A percentile compares a stretch with the other conserved stretches of the same genome.
phyloP scores from a whole-genome alignment of 805 yeast genomes.

The Wickerhamomyces sydowiorum region DNA sequence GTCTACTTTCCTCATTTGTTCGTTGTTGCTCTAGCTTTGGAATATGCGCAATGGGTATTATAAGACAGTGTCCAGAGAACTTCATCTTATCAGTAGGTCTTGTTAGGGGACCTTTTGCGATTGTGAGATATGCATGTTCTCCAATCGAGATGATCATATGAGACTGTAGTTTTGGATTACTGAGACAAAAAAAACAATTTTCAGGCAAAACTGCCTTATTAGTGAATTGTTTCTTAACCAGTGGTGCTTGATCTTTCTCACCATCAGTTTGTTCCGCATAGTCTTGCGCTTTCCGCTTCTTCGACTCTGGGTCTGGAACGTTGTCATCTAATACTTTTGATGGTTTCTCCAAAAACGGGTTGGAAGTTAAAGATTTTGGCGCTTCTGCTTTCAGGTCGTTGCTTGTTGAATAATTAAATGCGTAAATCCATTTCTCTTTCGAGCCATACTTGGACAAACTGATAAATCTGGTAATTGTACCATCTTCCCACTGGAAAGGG shows the following conservation, averaged over 20 bases:
- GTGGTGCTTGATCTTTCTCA: slow-evolving; percentile 2
- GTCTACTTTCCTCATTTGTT: slow-evolving; percentile 20
- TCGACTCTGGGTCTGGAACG: neutral
- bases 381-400: slow-evolving; percentile 19
- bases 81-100: slow-evolving; percentile 39
- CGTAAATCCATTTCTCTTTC: slow-evolving; percentile 68
- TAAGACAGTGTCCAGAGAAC: slow-evolving; percentile 77
- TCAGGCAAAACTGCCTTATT: slow-evolving; percentile 46
- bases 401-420: slow-evolving; percentile 40
- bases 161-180: slow-evolving; percentile 70
- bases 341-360: slow-evolving; percentile 28
- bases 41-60: slow-evolving; percentile 73
- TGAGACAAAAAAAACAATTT: slow-evolving; percentile 76
- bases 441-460: slow-evolving; percentile 57
- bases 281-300: slow-evolving; percentile 1
- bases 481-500: slow-evolving; percentile 53
- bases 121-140: slow-evolving; percentile 56
- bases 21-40: slow-evolving; percentile 34
- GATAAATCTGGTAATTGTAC: slow-evolving; percentile 51
- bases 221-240: neutral
- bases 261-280: slow-evolving; percentile 9
- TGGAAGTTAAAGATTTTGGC: slow-evolving; percentile 22
- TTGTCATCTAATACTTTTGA: neutral
- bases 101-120: slow-evolving; percentile 83
- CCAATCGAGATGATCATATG: slow-evolving; percentile 82